Percentiles rank a stretch among this genome's conserved stretches.
Evolutionary conservation across 2,329 filamentous ascomycete species (phyloP).

Genomic region (Fusarium mundagurra): DNA sequence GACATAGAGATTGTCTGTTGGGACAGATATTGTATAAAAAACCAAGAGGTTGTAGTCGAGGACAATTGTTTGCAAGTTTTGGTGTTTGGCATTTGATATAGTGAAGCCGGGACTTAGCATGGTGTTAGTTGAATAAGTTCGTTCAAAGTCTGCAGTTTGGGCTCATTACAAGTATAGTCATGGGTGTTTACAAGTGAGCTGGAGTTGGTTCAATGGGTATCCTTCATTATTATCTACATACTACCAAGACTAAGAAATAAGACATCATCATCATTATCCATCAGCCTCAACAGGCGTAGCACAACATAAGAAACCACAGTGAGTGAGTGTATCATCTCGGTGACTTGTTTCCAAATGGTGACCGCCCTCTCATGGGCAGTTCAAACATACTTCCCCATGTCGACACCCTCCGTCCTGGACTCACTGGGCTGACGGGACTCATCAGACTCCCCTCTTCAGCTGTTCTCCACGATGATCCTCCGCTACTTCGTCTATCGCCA

Average conservation of each 20-base stretch:
- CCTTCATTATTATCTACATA: constrained; percentile 4
- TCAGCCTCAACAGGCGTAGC: background rate
- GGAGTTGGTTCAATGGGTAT: constrained; percentile 16
- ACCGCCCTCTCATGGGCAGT: background rate
- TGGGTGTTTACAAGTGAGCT: background rate
- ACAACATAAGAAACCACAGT: background rate
- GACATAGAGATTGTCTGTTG: constrained; percentile 36
- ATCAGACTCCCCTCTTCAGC: background rate
- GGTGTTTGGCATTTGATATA: background rate
- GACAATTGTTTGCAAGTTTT: background rate
- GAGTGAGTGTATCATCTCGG: background rate
- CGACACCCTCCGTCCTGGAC: constrained; percentile 7
- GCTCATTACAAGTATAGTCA: background rate
- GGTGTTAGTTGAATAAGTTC: background rate
- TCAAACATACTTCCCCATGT: constrained; percentile 18
- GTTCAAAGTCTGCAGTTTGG: background rate
- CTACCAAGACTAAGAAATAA: constrained; percentile 4
- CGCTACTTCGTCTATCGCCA: constrained; percentile 20
- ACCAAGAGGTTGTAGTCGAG: constrained; percentile 8
- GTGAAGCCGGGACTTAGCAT: background rate
- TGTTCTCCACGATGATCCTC: constrained; percentile 11
- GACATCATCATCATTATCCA: constrained; percentile 29
- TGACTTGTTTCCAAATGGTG: background rate
- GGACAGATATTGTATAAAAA: constrained; percentile 30
- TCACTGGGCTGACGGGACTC: constrained; percentile 2